Evolutionary conservation across 768 basidiomycete genomes (phyloP), one percentile per base, ranked within the genome.

Genomic region (Leccinum ochraceum): DNA sequence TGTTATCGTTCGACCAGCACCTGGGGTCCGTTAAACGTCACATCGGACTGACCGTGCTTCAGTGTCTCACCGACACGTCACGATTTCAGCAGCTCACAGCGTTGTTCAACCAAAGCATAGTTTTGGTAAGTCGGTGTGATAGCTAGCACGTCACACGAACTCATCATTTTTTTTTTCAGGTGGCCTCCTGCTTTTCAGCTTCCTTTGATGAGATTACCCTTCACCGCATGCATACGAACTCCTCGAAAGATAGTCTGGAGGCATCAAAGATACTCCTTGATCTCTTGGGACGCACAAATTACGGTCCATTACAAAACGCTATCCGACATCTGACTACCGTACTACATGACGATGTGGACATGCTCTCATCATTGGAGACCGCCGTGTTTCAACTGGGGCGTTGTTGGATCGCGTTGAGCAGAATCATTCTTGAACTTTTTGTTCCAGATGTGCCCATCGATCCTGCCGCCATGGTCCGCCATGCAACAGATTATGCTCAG

Each of bases 401-500:
- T 20, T 72, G 77, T 49, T 95, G 89, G 86, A 76, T 92, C 34
- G 81, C 80, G 1, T 69, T 91, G 53, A 81, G 83, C 50, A 79
- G 79, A 17, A 64, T 87, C 57, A 73, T 95, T 26, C 70, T 94
- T 24, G 79, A 87, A 4, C 81, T 95, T 20, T 88, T 89, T 68
- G 79, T 98, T 42, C 94, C 97, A 0, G 83, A 93, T 71, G 76
- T 84, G 2, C 94, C 95, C 3, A 75, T 98, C 53, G 97, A 99
- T 71, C 97, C 97, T 28, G 86, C 88, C 7, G 86, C 86, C 24
- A 81, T 87, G 36, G 80, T 86, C 57, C 80, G 77, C 54, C 82
- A 77, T 53, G 75, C 77, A 0, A 67, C 68, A 2, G 71, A 77
- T 32, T 83, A 86, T 30, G 78, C 81, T 69, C 67, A 70, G 30